A percentile compares a stretch with the other conserved stretches of the same genome.
phyloP scores from a whole-genome alignment of 495 filamentous ascomycete species.

The Hypoxylon rickii region DNA sequence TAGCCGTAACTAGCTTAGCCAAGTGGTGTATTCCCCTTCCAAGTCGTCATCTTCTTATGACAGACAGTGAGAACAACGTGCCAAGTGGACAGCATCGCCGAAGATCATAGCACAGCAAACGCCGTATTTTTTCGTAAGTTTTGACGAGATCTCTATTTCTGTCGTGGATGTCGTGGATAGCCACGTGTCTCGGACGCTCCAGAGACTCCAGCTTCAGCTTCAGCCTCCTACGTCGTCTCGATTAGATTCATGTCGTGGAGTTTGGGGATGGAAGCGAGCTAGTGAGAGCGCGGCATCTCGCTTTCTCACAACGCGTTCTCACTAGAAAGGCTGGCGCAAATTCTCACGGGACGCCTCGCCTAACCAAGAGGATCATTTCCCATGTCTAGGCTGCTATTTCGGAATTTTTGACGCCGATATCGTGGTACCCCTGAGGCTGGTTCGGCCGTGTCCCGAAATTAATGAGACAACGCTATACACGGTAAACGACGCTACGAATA shows the following conservation, averaged over 20 bases:
- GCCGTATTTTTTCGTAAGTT: conserved; percentile 10
- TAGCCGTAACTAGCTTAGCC: conserved; percentile 15
- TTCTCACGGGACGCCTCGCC: conserved; percentile 17
- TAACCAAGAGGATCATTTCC: conserved; percentile 25
- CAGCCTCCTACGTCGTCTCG: conserved; percentile 14
- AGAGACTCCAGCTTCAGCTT: conserved; percentile 24
- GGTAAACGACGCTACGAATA: no score
- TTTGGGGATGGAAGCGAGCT: neutral
- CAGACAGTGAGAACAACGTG: conserved; percentile 15
- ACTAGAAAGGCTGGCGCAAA: neutral
- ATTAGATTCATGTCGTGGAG: conserved; percentile 11
- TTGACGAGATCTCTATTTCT: conserved; percentile 2
- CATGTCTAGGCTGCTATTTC: no score
- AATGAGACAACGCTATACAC: no score
- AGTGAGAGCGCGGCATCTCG: conserved; percentile 4
- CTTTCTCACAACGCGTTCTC: conserved; percentile 14
- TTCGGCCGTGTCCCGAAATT: no score
- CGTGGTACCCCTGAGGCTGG: no score
- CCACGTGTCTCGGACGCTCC: conserved; percentile 35
- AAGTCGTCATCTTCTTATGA: neutral
- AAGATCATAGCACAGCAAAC: neutral
- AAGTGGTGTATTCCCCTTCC: neutral
- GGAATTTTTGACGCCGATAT: no score
- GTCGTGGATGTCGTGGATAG: conserved; percentile 6
- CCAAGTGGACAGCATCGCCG: conserved; percentile 19